Percentiles rank a stretch among this genome's conserved stretches.
Evolutionary conservation across 371 early-diverging fungal species (phyloP).

Genomic region (Mucor plumbeus): DNA sequence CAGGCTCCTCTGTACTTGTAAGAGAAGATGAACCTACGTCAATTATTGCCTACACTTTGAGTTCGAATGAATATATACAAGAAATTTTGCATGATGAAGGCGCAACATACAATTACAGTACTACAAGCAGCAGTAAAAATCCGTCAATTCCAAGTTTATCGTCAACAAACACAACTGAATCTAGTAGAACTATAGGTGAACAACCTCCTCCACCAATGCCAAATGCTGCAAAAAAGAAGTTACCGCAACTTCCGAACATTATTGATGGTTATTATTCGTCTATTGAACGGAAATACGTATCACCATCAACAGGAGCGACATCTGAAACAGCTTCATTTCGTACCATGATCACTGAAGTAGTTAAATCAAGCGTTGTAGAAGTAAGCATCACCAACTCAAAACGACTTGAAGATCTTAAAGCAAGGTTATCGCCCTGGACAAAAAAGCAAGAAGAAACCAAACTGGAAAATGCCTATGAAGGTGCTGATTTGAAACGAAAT

Average conservation of each 20-base stretch:
- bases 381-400: conserved; percentile 15
- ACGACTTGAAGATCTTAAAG: conserved; percentile 21
- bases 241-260: conserved; percentile 7
- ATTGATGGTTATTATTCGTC: conserved; percentile 42
- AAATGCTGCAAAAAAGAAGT: neutral
- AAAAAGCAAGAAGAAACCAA: conserved; percentile 18
- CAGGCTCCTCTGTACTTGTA: conserved; percentile 82
- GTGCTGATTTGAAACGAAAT: conserved; percentile 16
- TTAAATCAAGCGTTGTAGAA: conserved; percentile 38
- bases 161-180: neutral
- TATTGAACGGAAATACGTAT: conserved; percentile 43
- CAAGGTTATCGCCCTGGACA: conserved; percentile 17
- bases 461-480: neutral
- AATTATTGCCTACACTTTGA: conserved; percentile 85
- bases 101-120: neutral
- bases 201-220: neutral
- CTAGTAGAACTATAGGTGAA: neutral
- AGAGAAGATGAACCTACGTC: conserved; percentile 92
- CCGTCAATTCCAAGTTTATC: neutral
- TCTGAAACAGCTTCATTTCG: conserved; percentile 48
- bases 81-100: conserved; percentile 16
- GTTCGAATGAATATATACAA: conserved; percentile 34
- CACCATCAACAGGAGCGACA: conserved; percentile 34
- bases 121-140: neutral
- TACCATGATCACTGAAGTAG: conserved; percentile 42